Percentiles rank a stretch among this genome's conserved stretches.
phyloP scores from a whole-genome alignment of 2,329 filamentous ascomycete genomes.

The Cercospora zeina region DNA sequence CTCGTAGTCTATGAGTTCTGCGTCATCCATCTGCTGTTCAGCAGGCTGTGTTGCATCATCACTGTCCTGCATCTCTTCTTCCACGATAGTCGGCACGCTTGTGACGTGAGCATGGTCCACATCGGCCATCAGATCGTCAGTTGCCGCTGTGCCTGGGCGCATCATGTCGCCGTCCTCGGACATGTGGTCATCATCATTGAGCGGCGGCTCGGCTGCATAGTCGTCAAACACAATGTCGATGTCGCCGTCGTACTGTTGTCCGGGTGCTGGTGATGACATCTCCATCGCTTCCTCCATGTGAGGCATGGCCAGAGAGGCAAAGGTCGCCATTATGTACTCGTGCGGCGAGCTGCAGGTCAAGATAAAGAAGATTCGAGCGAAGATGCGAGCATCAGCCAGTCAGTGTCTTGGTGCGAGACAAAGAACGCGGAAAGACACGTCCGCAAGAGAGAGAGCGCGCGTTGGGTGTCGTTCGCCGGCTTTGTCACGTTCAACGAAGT shows the following conservation, averaged over 20 bases:
- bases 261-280: conserved; percentile 52
- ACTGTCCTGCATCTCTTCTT: conserved; percentile 39
- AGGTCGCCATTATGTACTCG: conserved; percentile 31
- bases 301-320: conserved; percentile 32
- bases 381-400: conserved; percentile 11
- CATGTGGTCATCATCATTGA: conserved; percentile 56
- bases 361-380: not conserved
- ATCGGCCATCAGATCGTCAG: conserved; percentile 41
- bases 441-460: not conserved
- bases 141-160: conserved; percentile 42
- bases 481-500: conserved; percentile 2
- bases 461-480: not conserved
- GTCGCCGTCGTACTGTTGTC: conserved; percentile 50
- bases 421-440: conserved; percentile 2
- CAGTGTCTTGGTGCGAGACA: conserved; percentile 1
- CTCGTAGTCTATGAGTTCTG: conserved; percentile 44
- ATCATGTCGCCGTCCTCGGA: conserved; percentile 54
- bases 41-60: conserved; percentile 18
- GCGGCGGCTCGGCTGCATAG: conserved; percentile 36
- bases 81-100: conserved; percentile 30
- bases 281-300: conserved; percentile 56
- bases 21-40: conserved; percentile 31
- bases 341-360: conserved; percentile 13
- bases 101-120: conserved; percentile 35
- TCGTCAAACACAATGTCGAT: conserved; percentile 62